These are phyloP conservation scores for Rutstroemia sp. DNA, from an alignment of 2,329 filamentous ascomycete species.

Conservation along the genomic window DNA sequence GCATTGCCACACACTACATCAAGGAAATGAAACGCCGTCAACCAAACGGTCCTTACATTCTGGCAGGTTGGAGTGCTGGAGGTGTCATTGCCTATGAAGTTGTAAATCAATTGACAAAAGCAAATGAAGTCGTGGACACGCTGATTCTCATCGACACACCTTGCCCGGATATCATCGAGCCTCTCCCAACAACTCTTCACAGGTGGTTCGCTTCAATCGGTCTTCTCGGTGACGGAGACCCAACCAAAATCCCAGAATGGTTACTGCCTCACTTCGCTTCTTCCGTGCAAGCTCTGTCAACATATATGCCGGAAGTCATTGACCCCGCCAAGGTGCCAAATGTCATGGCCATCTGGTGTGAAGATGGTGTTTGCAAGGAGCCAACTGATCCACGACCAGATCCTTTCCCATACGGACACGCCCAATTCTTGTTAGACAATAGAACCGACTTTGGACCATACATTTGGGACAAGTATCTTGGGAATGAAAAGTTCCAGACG, in stretches of 20 bases:
- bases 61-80: conserved; percentile 72
- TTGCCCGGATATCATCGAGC: conserved; percentile 60
- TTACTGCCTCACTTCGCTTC: conserved; percentile 6
- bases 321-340: conserved; percentile 1
- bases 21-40: conserved; percentile 65
- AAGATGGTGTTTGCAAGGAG: conserved; percentile 26
- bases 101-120: conserved; percentile 50
- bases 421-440: conserved; percentile 8
- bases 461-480: conserved; percentile 8
- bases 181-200: conserved; percentile 43
- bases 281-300: conserved; percentile 4
- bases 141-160: conserved; percentile 61
- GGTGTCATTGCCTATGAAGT: conserved; percentile 66
- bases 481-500: conserved; percentile 38
- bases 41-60: conserved; percentile 57
- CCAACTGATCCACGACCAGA: conserved; percentile 32
- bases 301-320: conserved; percentile 6
- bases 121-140: conserved; percentile 49
- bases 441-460: conserved; percentile 7
- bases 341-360: conserved; percentile 8
- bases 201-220: conserved; percentile 66
- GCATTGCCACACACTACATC: conserved; percentile 58
- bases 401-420: conserved; percentile 6
- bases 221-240: conserved; percentile 55
- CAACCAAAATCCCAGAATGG: conserved; percentile 33